Evolutionary conservation across 495 filamentous ascomycete genomes (phyloP), one percentile per base, ranked within the genome.

Genomic region (Aspergillus sclerotioniger): DNA sequence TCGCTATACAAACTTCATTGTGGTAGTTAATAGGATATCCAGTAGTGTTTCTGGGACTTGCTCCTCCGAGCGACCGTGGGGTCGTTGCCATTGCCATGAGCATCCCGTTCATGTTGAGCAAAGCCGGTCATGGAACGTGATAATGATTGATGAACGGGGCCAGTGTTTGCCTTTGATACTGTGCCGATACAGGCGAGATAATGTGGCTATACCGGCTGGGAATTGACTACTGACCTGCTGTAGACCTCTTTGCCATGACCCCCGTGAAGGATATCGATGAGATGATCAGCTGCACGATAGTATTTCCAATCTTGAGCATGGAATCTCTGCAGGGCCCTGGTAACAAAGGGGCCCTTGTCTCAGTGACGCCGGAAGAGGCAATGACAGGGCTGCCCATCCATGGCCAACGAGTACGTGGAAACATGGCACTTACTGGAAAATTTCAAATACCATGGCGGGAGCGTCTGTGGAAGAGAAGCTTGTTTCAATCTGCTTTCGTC

Each of bases 81-180:
- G 60, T 82, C 37, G 76, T 82, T 3, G 85, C 81, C 13, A 79
- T 78, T 61, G 88, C 80, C 73, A 87, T 86, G 84, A 71, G 71
- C 58, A 84, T 62, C 59, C 73, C 16, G 60, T 57, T 7, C 53
- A 44, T 59, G 45, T 37, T 73, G 8, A 55, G 58, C 32, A 62
- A 67, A 33, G 60, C 61, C 8, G 61, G 62, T 10, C 56, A 62
- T 49, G 59, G 61, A 0, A 53, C 61, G 0, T 67, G 57, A 47
- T n/a, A n/a, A n/a, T n/a, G n/a, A n/a, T n/a, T n/a, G n/a, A n/a
- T n/a, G n/a, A n/a, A n/a, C n/a, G n/a, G n/a, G n/a, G n/a, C n/a
- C n/a, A n/a, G 8, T 56, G 60, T 29, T 68, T 84, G 51, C 84
- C 85, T 10, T 66, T 84, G 13, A n/a, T n/a, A n/a, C n/a, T n/a